Percentiles rank a stretch among this genome's conserved stretches.
These are phyloP conservation scores for Helianthus annuus DNA, from an alignment of 129 eudicot species.

Conservation along the genomic window DNA sequence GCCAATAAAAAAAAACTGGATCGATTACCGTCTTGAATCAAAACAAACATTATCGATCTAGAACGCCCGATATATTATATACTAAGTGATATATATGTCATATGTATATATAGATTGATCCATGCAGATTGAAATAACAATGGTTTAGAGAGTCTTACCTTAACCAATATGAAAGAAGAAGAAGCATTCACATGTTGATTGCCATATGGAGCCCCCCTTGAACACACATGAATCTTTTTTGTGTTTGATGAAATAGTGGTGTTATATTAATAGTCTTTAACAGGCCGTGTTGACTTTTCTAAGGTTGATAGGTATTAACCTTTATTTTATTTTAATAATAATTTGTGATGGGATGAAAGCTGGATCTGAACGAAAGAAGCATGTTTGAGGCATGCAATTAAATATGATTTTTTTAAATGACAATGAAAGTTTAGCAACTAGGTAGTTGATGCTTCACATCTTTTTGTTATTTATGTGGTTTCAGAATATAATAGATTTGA, in stretches of 20 bases:
- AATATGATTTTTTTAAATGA: constrained; percentile 10
- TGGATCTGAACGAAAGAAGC: constrained; percentile 27
- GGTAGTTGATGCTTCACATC: constrained; percentile 31
- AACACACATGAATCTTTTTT: constrained; percentile 11
- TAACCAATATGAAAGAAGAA: constrained; percentile 10
- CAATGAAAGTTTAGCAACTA: constrained; percentile 34
- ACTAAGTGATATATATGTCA: background rate
- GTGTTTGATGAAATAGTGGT: constrained; percentile 25
- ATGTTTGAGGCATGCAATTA: constrained; percentile 25
- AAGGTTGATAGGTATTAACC: constrained; percentile 23
- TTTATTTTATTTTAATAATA: background rate
- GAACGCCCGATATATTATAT: too few species aligned
- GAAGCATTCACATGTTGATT: constrained; percentile 25
- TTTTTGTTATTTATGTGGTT: constrained; percentile 2
- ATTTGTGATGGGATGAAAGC: constrained; percentile 41
- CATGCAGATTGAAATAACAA: background rate
- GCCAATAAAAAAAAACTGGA: background rate
- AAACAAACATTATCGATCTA: too few species aligned
- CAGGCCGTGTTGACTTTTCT: constrained; percentile 31
- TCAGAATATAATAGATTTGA: background rate
- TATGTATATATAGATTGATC: background rate
- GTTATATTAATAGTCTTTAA: constrained; percentile 27
- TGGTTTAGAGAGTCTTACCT: constrained; percentile 20
- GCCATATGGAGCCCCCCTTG: constrained; percentile 17
- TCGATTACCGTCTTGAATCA: too few species aligned